A percentile compares a stretch with the other conserved stretches of the same genome.
Evolutionary conservation across 169 alveolate species (phyloP).

Genomic region (Cryptosporidium xiaoi): DNA sequence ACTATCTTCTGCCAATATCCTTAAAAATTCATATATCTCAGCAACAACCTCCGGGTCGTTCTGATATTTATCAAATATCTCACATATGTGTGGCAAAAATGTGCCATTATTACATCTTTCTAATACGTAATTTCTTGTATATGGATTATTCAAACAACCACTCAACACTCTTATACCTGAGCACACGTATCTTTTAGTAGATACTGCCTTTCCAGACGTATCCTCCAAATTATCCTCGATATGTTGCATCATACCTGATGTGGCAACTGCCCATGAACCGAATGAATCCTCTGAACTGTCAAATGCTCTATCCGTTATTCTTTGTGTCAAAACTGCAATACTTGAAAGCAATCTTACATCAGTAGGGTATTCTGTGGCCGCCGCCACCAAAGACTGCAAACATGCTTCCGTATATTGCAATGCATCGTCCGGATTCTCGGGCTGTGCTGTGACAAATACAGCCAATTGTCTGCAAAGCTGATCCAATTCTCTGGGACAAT

Average conservation of each 20-base stretch:
- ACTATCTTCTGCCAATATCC: slow-evolving; percentile 82
- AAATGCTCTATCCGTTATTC: slow-evolving; percentile 69
- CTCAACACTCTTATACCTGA: slow-evolving; percentile 49
- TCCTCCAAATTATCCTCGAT: slow-evolving; percentile 78
- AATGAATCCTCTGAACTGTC: slow-evolving; percentile 89
- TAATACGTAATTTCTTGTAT: slow-evolving; percentile 57
- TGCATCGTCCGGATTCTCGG: slow-evolving; percentile 89
- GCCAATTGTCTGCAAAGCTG: slow-evolving; percentile 85
- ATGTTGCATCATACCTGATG: slow-evolving; percentile 86
- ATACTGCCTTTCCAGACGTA: slow-evolving; percentile 46
- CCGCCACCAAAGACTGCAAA: slow-evolving; percentile 82
- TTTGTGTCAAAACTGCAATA: slow-evolving; percentile 80
- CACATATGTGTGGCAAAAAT: slow-evolving; percentile 46
- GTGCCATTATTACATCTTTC: slow-evolving; percentile 73
- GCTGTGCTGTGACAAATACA: slow-evolving; percentile 87
- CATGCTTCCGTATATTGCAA: slow-evolving; percentile 89
- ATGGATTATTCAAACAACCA: slow-evolving; percentile 65
- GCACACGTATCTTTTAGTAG: slow-evolving; percentile 43
- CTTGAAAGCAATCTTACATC: slow-evolving; percentile 81
- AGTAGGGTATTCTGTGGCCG: slow-evolving; percentile 81
- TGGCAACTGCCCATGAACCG: slow-evolving; percentile 93
- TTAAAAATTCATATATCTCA: slow-evolving; percentile 80
- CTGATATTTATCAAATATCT: slow-evolving; percentile 79
- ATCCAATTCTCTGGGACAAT: slow-evolving; percentile 86
- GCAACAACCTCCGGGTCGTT: slow-evolving; percentile 81